Evolutionary conservation across 2,329 filamentous ascomycete species (phyloP).

Genomic region (Hirsutella thompsonii): DNA sequence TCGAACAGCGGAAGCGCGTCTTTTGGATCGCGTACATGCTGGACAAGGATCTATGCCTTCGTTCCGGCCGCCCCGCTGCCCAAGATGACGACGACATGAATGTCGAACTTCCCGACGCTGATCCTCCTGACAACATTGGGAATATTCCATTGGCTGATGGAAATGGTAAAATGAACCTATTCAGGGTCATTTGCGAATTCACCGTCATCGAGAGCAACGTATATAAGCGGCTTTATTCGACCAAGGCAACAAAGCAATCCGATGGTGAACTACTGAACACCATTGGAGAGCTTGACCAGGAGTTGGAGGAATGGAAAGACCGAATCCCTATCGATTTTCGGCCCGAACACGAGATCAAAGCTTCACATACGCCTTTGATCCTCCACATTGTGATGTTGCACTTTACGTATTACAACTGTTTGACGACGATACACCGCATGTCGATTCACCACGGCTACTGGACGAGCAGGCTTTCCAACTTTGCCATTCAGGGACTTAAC

Average conservation of each 20-base stretch:
- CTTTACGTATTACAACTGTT: conserved; percentile 94
- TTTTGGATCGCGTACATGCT: conserved; percentile 56
- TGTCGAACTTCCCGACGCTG: conserved; percentile 82
- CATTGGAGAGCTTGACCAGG: conserved; percentile 84
- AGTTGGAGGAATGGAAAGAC: conserved; percentile 93
- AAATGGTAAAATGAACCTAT: conserved; percentile 88
- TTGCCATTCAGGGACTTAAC: conserved; percentile 88
- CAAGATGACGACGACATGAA: conserved; percentile 72
- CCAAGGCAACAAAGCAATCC: conserved; percentile 80
- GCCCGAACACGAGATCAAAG: conserved; percentile 94
- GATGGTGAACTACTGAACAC: conserved; percentile 89
- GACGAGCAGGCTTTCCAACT: conserved; percentile 90
- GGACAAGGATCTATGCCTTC: conserved; percentile 49
- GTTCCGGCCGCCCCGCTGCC: conserved; percentile 44
- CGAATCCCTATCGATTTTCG: conserved; percentile 88
- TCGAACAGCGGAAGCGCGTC: conserved; percentile 66
- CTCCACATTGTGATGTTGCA: conserved; percentile 89
- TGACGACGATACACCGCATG: conserved; percentile 98
- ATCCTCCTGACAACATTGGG: conserved; percentile 84
- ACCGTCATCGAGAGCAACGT: conserved; percentile 86
- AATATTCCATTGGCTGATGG: conserved; percentile 85
- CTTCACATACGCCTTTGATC: conserved; percentile 83
- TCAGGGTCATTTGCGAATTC: conserved; percentile 85
- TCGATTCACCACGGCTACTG: conserved; percentile 96
- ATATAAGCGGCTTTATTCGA: conserved; percentile 86